Evolutionary conservation across 768 basidiomycete species (phyloP).

Genomic region (Lepiota brunneoincarnata): DNA sequence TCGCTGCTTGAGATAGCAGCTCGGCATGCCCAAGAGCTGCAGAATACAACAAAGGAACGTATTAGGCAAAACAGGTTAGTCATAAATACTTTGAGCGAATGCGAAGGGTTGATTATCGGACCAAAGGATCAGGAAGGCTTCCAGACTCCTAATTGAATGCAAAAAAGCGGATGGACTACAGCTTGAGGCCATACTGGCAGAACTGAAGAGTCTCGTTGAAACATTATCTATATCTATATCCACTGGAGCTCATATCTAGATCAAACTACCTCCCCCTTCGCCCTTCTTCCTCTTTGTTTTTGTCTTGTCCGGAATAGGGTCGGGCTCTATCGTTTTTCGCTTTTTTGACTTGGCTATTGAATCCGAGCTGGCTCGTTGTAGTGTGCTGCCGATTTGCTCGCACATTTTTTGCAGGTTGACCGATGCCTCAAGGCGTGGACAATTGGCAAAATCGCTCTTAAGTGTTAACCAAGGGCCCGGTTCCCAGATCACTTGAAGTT

Average conservation of each 20-base stretch:
- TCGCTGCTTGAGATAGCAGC: slow-evolving; percentile 61
- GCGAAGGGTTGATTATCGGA: background rate
- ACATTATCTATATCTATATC: slow-evolving; percentile 19
- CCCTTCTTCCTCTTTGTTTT: slow-evolving; percentile 19
- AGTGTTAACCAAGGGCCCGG: slow-evolving; percentile 54
- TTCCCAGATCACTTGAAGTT: slow-evolving; percentile 52
- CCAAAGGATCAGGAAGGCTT: slow-evolving; percentile 23
- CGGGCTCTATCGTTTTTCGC: slow-evolving; percentile 14
- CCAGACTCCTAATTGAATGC: slow-evolving; percentile 25
- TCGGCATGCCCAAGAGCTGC: slow-evolving; percentile 52
- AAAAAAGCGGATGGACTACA: slow-evolving; percentile 16
- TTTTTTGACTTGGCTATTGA: slow-evolving; percentile 3
- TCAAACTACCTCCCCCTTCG: slow-evolving; percentile 25
- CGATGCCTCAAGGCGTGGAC: slow-evolving; percentile 62
- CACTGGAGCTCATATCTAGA: slow-evolving; percentile 10
- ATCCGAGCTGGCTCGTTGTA: slow-evolving; percentile 15
- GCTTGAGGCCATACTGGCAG: slow-evolving; percentile 21
- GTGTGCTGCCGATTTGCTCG: slow-evolving; percentile 49
- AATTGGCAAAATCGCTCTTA: slow-evolving; percentile 40
- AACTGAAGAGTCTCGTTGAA: slow-evolving; percentile 24
- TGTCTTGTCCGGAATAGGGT: slow-evolving; percentile 13
- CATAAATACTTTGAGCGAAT: background rate
- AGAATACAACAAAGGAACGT: slow-evolving; percentile 47
- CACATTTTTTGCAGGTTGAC: slow-evolving; percentile 60
- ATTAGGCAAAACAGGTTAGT: slow-evolving; percentile 48